phyloP scores from a whole-genome alignment of 2,329 filamentous ascomycete genomes.

The Sclerotinia spermophila region DNA sequence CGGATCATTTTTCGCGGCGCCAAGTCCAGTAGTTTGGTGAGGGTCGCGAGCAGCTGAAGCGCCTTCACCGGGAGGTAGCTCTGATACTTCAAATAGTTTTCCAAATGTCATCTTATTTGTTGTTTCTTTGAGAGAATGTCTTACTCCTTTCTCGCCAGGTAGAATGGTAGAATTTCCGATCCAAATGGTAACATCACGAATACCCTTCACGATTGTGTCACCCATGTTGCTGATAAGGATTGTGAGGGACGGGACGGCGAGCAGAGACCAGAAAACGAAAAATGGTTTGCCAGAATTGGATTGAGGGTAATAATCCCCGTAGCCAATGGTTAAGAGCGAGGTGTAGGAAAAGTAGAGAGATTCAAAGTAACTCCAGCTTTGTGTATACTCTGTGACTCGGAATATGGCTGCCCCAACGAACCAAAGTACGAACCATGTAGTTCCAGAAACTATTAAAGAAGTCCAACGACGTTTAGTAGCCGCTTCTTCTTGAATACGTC shows the following conservation, averaged over 20 bases:
- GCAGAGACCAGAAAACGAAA: slow-evolving; percentile 88
- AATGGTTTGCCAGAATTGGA: slow-evolving; percentile 77
- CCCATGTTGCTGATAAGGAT: slow-evolving; percentile 80
- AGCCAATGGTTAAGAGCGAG: slow-evolving; percentile 79
- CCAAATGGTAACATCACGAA: slow-evolving; percentile 53
- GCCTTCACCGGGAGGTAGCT: slow-evolving; percentile 43
- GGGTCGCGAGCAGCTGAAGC: slow-evolving; percentile 26
- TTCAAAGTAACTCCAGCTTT: slow-evolving; percentile 71
- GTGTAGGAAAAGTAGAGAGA: slow-evolving; percentile 84
- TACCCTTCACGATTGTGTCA: slow-evolving; percentile 70
- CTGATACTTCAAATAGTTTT: slow-evolving; percentile 43
- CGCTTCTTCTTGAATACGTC: slow-evolving; percentile 67
- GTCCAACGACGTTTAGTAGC: slow-evolving; percentile 68
- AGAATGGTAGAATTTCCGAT: slow-evolving; percentile 59
- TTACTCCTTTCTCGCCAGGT: slow-evolving; percentile 52
- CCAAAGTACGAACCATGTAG: slow-evolving; percentile 73
- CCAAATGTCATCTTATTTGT: slow-evolving; percentile 45
- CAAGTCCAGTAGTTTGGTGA: slow-evolving; percentile 21
- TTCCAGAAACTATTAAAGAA: slow-evolving; percentile 63
- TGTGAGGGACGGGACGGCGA: slow-evolving; percentile 84
- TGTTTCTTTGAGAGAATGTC: slow-evolving; percentile 45
- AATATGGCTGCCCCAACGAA: slow-evolving; percentile 76
- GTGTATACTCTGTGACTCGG: slow-evolving; percentile 47
- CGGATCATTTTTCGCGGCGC: slow-evolving; percentile 25
- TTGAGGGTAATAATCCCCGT: slow-evolving; percentile 74